Conservation (phyloP, 768 basidiomycete species). For the Pleurotus eryngii region DNA sequence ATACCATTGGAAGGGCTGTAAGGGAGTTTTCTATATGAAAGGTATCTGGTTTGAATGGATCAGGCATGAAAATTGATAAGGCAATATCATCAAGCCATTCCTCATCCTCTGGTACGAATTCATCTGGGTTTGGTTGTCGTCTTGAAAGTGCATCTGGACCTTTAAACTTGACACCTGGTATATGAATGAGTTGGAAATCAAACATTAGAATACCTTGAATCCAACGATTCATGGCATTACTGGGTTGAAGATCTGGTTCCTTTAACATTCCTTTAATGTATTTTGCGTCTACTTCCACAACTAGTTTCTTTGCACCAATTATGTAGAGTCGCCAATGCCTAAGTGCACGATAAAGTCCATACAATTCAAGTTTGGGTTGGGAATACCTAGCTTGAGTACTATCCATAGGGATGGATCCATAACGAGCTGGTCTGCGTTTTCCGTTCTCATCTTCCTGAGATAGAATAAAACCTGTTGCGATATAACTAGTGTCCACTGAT, state of each 20-base stretch:
- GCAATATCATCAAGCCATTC: not conserved
- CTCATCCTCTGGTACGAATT: not conserved
- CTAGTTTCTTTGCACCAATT: slow-evolving; percentile 13
- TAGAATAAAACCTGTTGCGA: too few relatives aligned
- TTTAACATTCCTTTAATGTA: not conserved
- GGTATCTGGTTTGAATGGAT: too few relatives aligned
- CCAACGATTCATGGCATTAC: too few relatives aligned
- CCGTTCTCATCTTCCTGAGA: too few relatives aligned
- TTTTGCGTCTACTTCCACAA: not conserved
- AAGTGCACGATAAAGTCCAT: slow-evolving; percentile 25
- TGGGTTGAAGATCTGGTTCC: not conserved
- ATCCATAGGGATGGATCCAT: slow-evolving; percentile 28
- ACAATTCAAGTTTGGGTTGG: slow-evolving; percentile 32
- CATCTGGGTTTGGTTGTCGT: slow-evolving; percentile 4
- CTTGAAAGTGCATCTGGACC: slow-evolving; percentile 21
- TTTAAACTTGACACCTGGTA: slow-evolving; percentile 21
- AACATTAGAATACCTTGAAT: too few relatives aligned
- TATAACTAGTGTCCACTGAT: too few relatives aligned
- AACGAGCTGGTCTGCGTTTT: slow-evolving; percentile 15
- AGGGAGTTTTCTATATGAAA: too few relatives aligned
- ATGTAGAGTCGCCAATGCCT: slow-evolving; percentile 15
- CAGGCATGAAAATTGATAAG: too few relatives aligned
- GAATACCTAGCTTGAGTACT: slow-evolving; percentile 23
- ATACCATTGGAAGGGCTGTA: too few relatives aligned
- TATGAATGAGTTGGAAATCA: slow-evolving; percentile 17